Conservation (phyloP, 2,329 filamentous ascomycete species). For the Aspergillus luchuensis region DNA sequence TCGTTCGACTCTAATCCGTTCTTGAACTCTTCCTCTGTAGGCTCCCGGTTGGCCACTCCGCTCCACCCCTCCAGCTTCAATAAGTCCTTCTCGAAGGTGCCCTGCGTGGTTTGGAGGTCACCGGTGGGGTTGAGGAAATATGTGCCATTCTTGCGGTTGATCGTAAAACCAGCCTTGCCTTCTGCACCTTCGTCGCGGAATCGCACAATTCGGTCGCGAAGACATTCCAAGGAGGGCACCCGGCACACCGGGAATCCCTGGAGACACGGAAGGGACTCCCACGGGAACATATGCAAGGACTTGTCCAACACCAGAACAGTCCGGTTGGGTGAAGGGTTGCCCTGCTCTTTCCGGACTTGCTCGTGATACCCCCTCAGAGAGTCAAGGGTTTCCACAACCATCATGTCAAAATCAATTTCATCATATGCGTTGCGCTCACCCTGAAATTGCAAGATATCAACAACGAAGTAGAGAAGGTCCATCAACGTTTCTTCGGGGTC, state of each 20-base stretch:
- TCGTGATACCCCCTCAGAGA: constrained; percentile 78
- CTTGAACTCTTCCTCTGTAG: constrained; percentile 77
- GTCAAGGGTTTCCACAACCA: constrained; percentile 86
- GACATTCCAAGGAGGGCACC: constrained; percentile 80
- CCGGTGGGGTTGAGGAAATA: constrained; percentile 89
- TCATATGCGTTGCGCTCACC: constrained; percentile 96
- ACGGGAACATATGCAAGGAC: constrained; percentile 84
- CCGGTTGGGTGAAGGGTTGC: constrained; percentile 53
- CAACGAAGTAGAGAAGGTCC: constrained; percentile 91
- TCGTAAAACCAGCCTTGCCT: constrained; percentile 50
- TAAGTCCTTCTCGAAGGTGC: constrained; percentile 70
- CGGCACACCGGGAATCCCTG: constrained; percentile 77
- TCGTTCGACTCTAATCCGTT: constrained; percentile 65
- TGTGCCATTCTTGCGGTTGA: constrained; percentile 48
- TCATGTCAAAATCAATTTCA: constrained; percentile 91
- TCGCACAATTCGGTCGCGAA: constrained; percentile 73
- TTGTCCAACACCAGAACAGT: constrained; percentile 92
- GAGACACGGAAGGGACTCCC: constrained; percentile 92
- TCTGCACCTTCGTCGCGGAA: constrained; percentile 29
- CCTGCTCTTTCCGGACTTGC: constrained; percentile 40
- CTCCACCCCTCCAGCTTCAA: constrained; percentile 62
- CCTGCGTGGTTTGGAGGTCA: constrained; percentile 79
- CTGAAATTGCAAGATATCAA: constrained; percentile 95
- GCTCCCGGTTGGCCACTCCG: constrained; percentile 67
- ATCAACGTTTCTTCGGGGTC: constrained; percentile 89